These are phyloP conservation scores for Leishmania martiniquensis DNA, from an alignment of 208 protist species.

Conservation along the genomic window DNA sequence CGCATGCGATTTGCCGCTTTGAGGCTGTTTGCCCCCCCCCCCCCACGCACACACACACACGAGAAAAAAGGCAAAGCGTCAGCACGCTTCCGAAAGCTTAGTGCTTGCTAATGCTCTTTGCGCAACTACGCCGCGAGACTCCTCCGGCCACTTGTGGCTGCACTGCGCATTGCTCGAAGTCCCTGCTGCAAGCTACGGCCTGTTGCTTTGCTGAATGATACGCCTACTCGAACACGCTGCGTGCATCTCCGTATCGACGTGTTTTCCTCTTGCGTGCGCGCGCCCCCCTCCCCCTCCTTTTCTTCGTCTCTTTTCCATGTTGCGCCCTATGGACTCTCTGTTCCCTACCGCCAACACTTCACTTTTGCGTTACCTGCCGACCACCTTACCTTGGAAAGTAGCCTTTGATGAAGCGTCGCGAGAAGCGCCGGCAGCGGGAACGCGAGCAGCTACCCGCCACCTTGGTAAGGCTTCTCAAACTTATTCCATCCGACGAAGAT, in stretches of 20 bases:
- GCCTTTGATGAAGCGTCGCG: constrained; percentile 63
- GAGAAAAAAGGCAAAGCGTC: background rate
- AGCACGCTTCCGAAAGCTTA: background rate
- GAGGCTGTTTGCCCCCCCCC: no score
- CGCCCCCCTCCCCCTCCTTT: background rate
- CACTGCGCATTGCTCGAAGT: background rate
- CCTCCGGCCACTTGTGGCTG: background rate
- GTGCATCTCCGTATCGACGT: background rate
- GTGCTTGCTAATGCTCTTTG: background rate
- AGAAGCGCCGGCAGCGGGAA: constrained; percentile 68
- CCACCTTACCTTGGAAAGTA: background rate
- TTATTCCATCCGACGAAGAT: constrained; percentile 51
- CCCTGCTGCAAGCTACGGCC: background rate
- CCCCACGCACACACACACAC: no score
- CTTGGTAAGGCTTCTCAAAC: constrained; percentile 48
- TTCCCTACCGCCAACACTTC: background rate
- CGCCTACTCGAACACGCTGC: background rate
- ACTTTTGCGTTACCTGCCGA: background rate
- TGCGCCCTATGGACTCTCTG: background rate
- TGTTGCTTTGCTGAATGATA: background rate
- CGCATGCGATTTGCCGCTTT: background rate
- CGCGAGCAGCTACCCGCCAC: constrained; percentile 59
- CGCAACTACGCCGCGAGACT: background rate
- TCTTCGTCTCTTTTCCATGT: background rate
- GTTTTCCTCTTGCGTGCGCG: background rate